Conservation (phyloP, 1,139 yeast genomes). For the Diutina sp. region DNA sequence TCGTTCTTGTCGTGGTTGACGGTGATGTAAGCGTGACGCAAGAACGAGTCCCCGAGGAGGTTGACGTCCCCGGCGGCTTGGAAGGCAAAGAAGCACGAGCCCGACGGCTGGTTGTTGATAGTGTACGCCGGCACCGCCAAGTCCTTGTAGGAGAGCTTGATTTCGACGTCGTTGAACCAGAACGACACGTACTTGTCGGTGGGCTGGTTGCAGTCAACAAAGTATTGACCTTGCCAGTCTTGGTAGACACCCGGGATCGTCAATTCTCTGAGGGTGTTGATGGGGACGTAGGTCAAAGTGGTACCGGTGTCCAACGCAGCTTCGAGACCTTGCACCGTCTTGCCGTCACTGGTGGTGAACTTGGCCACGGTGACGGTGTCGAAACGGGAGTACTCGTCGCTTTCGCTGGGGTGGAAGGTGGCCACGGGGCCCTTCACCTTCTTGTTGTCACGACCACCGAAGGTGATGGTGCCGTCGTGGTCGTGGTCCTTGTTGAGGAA, state of each 20-base stretch:
- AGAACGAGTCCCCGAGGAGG: background rate
- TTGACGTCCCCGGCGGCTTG: background rate
- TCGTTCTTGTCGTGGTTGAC: background rate
- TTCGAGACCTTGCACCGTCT: background rate
- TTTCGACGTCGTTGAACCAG: background rate
- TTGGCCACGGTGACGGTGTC: no score
- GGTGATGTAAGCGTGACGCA: background rate
- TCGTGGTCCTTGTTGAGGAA: background rate
- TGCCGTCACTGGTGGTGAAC: background rate
- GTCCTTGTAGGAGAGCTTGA: background rate
- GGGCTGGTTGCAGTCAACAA: background rate
- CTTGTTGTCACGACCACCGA: background rate
- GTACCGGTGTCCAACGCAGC: background rate
- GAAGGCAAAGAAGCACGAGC: background rate
- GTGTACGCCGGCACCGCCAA: background rate
- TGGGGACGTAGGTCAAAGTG: background rate
- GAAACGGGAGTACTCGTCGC: background rate
- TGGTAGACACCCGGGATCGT: background rate
- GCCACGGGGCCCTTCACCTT: background rate
- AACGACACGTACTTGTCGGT: background rate
- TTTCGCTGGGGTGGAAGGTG: background rate
- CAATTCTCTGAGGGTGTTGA: background rate
- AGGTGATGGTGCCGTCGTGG: background rate
- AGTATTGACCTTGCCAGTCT: background rate
- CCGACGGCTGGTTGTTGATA: no score